A percentile compares a stretch with the other conserved stretches of the same genome.
These are phyloP conservation scores for Alternaria arbusti DNA, from an alignment of 2,329 filamentous ascomycete species.

Conservation along the genomic window DNA sequence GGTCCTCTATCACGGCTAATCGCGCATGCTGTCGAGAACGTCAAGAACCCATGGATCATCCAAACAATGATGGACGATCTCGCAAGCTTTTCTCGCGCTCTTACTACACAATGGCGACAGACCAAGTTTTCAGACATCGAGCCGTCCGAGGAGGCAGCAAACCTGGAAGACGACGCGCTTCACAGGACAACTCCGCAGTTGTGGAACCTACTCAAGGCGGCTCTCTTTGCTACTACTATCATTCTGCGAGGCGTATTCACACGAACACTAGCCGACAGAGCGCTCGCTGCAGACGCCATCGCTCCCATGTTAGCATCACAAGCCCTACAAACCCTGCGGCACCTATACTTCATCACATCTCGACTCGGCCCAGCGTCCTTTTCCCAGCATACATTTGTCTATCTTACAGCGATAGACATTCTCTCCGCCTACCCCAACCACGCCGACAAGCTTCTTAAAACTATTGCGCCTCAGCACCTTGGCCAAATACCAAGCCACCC, in stretches of 20 bases:
- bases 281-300: slow-evolving; percentile 61
- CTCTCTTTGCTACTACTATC: slow-evolving; percentile 77
- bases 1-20: slow-evolving; percentile 71
- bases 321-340: slow-evolving; percentile 74
- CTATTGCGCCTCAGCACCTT: slow-evolving; percentile 63
- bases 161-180: slow-evolving; percentile 69
- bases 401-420: slow-evolving; percentile 81
- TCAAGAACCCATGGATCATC: slow-evolving; percentile 57
- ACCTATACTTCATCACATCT: slow-evolving; percentile 81
- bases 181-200: slow-evolving; percentile 72
- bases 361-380: slow-evolving; percentile 76
- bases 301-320: slow-evolving; percentile 73
- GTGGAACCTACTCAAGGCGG: slow-evolving; percentile 76
- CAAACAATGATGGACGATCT: slow-evolving; percentile 68
- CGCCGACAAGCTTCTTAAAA: slow-evolving; percentile 69
- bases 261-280: slow-evolving; percentile 64
- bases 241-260: slow-evolving; percentile 76
- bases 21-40: slow-evolving; percentile 67
- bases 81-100: slow-evolving; percentile 67
- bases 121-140: slow-evolving; percentile 78
- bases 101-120: slow-evolving; percentile 75
- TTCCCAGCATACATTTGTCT: slow-evolving; percentile 84
- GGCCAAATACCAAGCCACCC: slow-evolving; percentile 67
- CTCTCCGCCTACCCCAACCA: slow-evolving; percentile 73
- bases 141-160: slow-evolving; percentile 66